Percentiles rank a stretch among this genome's conserved stretches.
phyloP scores from a whole-genome alignment of 495 filamentous ascomycete species.

The Neurospora sp. region DNA sequence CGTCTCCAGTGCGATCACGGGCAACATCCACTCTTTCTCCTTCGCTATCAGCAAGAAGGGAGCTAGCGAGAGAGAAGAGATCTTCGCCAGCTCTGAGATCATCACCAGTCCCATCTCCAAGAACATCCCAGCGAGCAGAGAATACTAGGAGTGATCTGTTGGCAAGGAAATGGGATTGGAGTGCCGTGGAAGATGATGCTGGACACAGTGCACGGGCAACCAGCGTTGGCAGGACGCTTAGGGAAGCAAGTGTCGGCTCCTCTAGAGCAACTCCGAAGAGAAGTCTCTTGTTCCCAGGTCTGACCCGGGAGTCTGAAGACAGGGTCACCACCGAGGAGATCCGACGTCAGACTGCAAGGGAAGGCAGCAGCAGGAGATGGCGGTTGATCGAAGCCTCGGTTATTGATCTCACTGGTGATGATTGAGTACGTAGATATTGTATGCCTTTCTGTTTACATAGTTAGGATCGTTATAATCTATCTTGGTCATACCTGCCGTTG shows the following conservation, averaged over 20 bases:
- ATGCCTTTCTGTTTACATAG: not conserved
- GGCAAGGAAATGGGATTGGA: not conserved
- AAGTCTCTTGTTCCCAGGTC: not conserved
- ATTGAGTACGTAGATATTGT: constrained; percentile 7
- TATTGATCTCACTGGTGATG: constrained; percentile 31
- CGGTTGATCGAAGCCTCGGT: constrained; percentile 27
- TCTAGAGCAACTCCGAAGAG: not conserved
- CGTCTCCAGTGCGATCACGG: not conserved
- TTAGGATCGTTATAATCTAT: not conserved
- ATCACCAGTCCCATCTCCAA: not conserved
- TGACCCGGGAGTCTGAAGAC: constrained; percentile 13
- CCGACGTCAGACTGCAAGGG: not conserved
- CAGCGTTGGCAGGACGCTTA: not conserved
- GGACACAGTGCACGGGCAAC: not conserved
- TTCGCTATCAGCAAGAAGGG: not conserved
- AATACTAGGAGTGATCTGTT: not conserved
- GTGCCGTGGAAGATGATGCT: not conserved
- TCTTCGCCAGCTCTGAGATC: constrained; percentile 4
- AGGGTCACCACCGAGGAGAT: not conserved
- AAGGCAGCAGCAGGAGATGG: constrained; percentile 13
- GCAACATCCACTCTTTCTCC: not conserved
- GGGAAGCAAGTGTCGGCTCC: not conserved
- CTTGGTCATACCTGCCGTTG: not conserved
- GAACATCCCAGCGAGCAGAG: not conserved
- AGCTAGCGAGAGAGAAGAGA: not conserved